A percentile compares a stretch with the other conserved stretches of the same genome.
These are phyloP conservation scores for Backusella macrospora DNA, from an alignment of 192 early-diverging fungal genomes.

Conservation along the genomic window DNA sequence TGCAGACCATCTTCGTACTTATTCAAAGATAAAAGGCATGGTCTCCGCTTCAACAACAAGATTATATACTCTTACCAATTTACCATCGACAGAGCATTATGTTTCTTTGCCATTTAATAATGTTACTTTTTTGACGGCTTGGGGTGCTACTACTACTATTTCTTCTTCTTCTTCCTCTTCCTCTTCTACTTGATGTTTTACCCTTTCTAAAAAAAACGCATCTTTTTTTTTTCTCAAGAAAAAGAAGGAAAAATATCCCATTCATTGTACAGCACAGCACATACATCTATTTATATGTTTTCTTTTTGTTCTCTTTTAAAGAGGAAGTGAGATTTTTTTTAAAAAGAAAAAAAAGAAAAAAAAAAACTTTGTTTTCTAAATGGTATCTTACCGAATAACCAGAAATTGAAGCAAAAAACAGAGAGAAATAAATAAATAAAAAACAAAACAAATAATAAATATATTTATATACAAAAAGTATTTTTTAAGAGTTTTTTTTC, in stretches of 20 bases:
- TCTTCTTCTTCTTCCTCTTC: neutral
- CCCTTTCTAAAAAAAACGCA: neutral
- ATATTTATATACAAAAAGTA: neutral
- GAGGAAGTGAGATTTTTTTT: neutral
- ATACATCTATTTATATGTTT: slow-evolving; percentile 3
- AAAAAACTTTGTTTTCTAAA: neutral
- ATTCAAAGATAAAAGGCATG: slow-evolving; percentile 25
- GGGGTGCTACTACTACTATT: neutral
- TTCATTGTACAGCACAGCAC: slow-evolving; percentile 1
- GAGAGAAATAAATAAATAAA: neutral
- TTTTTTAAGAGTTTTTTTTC: neutral
- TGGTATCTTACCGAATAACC: too few relatives aligned
- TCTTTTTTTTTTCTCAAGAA: slow-evolving; percentile 4
- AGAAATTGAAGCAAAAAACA: neutral
- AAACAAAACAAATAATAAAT: neutral
- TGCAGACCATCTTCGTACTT: slow-evolving; percentile 28
- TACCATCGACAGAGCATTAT: slow-evolving; percentile 29
- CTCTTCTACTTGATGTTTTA: slow-evolving; percentile 7
- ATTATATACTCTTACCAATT: slow-evolving; percentile 32
- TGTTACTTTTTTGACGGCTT: slow-evolving; percentile 3
- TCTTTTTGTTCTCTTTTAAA: too few relatives aligned
- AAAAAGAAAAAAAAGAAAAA: neutral
- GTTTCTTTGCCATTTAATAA: slow-evolving; percentile 19
- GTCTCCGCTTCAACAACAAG: slow-evolving; percentile 25
- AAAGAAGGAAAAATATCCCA: slow-evolving; percentile 7